Evolutionary conservation across 345 rosid species (phyloP).

Genomic region (Eucalyptus regnans): DNA sequence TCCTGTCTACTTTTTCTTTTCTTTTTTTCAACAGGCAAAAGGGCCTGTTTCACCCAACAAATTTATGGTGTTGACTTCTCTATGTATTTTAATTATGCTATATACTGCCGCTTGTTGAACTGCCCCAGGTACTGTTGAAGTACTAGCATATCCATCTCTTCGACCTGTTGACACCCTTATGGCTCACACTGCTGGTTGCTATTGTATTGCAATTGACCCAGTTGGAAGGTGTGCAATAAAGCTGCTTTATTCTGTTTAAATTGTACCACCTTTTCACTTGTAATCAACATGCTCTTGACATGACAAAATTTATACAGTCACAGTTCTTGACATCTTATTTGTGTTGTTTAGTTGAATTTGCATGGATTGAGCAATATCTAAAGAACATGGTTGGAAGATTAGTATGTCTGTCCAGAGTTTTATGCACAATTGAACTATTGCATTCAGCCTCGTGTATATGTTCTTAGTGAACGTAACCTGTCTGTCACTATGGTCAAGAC

Average conservation of each 20-base stretch:
- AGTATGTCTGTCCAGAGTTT: not conserved
- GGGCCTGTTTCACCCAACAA: not conserved
- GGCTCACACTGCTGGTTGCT: constrained; percentile 99
- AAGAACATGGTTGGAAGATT: not conserved
- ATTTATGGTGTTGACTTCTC: not conserved
- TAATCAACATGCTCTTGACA: not conserved
- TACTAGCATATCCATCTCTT: constrained; percentile 74
- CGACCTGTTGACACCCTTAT: constrained; percentile 63
- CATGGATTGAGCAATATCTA: not conserved
- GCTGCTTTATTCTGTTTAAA: not conserved
- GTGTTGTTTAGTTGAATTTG: not conserved
- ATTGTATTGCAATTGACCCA: constrained; percentile 96
- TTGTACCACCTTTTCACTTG: not conserved
- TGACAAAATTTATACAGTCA: not conserved
- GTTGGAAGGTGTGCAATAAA: constrained; percentile 54
- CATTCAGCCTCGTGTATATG: not conserved
- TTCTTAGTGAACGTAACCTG: not conserved
- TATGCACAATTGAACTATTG: not conserved
- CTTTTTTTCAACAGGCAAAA: not conserved
- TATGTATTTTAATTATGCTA: not conserved
- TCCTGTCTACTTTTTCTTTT: not conserved
- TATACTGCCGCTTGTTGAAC: not conserved
- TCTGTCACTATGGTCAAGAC: not conserved
- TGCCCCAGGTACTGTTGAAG: constrained; percentile 83
- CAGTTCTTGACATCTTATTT: not conserved